Conservation (phyloP, 2,329 filamentous ascomycete species). For the Neonectria punicea region DNA sequence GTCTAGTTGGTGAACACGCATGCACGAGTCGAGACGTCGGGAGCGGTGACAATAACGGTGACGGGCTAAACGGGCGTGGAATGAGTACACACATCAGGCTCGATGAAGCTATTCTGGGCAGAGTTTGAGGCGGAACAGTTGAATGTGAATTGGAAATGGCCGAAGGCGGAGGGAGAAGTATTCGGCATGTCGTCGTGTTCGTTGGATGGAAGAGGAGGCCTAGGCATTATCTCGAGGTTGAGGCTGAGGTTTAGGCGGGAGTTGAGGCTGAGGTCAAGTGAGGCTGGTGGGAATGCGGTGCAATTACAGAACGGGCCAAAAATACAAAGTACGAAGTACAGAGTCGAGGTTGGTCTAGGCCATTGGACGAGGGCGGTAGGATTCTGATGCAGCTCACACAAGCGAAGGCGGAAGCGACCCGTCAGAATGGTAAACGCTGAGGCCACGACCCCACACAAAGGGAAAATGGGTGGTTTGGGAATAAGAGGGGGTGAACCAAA, state of each 20-base stretch:
- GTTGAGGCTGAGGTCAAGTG: background rate
- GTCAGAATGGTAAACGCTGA: slow-evolving; percentile 28
- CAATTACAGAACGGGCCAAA: slow-evolving; percentile 6
- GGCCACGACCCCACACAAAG: slow-evolving; percentile 27
- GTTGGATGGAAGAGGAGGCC: slow-evolving; percentile 20
- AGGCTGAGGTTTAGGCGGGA: background rate
- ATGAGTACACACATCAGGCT: slow-evolving; percentile 45
- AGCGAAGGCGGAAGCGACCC: slow-evolving; percentile 19
- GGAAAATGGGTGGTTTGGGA: slow-evolving; percentile 6
- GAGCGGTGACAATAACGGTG: background rate
- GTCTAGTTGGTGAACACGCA: background rate
- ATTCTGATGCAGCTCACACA: slow-evolving; percentile 16
- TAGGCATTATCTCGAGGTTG: slow-evolving; percentile 28
- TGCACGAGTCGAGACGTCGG: background rate
- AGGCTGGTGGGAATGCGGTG: slow-evolving; percentile 12
- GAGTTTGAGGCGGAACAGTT: slow-evolving; percentile 40
- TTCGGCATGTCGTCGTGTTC: slow-evolving; percentile 25
- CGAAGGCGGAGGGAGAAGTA: slow-evolving; percentile 31
- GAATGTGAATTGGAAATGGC: slow-evolving; percentile 50
- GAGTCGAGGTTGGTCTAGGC: slow-evolving; percentile 2
- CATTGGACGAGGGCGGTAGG: slow-evolving; percentile 19
- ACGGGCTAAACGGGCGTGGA: background rate
- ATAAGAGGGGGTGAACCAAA: slow-evolving; percentile 13
- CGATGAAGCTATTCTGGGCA: slow-evolving; percentile 45
- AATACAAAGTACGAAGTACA: slow-evolving; percentile 12